phyloP scores from a whole-genome alignment of 352 stramenopile species.

The Pythium grandisporangium region DNA sequence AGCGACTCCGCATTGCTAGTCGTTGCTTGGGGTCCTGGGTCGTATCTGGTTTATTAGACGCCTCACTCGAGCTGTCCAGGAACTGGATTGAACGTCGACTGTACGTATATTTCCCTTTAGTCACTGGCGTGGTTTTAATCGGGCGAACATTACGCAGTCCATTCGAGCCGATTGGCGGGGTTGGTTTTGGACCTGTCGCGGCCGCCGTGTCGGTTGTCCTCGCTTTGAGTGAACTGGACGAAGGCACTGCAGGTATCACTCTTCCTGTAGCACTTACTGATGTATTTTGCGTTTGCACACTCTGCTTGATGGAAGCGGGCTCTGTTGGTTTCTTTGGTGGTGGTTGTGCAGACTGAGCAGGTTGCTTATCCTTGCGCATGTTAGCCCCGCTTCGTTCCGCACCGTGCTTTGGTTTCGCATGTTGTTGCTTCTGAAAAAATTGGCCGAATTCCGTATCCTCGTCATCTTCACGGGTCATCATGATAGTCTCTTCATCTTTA shows the following conservation, averaged over 20 bases:
- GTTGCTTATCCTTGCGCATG: not conserved
- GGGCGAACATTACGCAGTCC: slow-evolving; percentile 7
- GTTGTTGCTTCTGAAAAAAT: no score
- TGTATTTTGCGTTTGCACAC: not conserved
- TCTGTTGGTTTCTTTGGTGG: not conserved
- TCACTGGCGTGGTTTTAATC: slow-evolving; percentile 11
- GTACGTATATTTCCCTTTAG: slow-evolving; percentile 11
- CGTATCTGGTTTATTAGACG: not conserved
- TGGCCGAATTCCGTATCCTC: slow-evolving; percentile 6
- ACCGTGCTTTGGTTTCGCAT: not conserved
- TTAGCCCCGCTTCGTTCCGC: not conserved
- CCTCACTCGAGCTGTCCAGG: slow-evolving; percentile 5
- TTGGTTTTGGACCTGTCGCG: not conserved
- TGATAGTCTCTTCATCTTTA: not conserved
- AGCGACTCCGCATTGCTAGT: slow-evolving; percentile 2
- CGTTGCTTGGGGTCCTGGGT: slow-evolving; percentile 4
- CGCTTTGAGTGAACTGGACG: not conserved
- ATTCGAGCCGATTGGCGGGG: slow-evolving; percentile 7
- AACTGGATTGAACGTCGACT: slow-evolving; percentile 6
- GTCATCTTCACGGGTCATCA: not conserved
- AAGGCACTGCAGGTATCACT: not conserved
- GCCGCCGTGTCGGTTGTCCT: not conserved
- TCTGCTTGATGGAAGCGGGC: not conserved
- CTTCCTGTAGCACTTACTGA: not conserved
- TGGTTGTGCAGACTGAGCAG: slow-evolving; percentile 6